A percentile compares a stretch with the other conserved stretches of the same genome.
These are phyloP conservation scores for Salix suchowensis DNA, from an alignment of 345 rosid species.

Conservation along the genomic window DNA sequence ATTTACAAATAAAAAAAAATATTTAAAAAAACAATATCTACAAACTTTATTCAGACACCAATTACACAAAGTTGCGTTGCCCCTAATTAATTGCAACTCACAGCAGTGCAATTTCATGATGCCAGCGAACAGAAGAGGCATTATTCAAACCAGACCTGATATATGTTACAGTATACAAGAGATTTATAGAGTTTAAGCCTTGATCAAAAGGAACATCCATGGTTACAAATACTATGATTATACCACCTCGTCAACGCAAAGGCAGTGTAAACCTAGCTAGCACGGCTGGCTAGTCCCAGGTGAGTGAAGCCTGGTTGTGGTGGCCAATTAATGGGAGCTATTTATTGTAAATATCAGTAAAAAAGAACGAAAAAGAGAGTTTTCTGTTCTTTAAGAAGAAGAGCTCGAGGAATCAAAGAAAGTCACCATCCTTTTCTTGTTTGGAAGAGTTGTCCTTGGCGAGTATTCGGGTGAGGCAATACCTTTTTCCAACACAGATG, in stretches of 20 bases:
- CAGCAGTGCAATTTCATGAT: no score
- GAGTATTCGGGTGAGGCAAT: conserved; percentile 29
- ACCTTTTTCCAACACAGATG: conserved; percentile 38
- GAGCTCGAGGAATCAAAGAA: conserved; percentile 32
- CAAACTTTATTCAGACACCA: no score
- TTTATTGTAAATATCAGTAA: not conserved
- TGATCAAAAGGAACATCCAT: not conserved
- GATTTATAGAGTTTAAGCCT: not conserved
- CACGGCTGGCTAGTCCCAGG: not conserved
- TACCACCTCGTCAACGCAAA: not conserved
- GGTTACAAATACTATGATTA: not conserved
- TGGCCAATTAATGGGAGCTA: not conserved
- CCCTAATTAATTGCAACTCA: not conserved
- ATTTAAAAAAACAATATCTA: no score
- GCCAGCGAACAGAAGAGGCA: not conserved
- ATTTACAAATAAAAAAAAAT: no score
- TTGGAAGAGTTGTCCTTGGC: conserved; percentile 20
- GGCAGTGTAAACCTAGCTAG: not conserved
- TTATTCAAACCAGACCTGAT: not conserved
- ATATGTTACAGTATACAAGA: not conserved
- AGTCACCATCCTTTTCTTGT: conserved; percentile 35
- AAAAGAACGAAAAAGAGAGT: not conserved
- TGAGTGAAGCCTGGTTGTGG: not conserved
- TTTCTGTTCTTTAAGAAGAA: conserved; percentile 14
- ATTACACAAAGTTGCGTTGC: not conserved